Conservation (phyloP, 1,139 yeast genomes). For the Dujonia santamariae region DNA sequence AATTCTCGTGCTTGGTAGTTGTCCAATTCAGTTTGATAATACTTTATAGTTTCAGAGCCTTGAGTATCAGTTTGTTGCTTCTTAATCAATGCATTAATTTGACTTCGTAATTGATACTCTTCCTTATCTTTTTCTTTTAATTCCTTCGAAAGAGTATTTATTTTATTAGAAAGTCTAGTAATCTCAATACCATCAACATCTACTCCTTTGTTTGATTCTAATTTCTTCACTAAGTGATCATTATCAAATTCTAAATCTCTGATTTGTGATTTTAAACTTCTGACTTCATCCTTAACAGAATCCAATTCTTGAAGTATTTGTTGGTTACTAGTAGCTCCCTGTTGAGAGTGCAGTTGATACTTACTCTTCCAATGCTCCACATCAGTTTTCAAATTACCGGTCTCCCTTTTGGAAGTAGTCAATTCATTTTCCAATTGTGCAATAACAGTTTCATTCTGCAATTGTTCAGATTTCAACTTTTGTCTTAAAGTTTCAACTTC, state of each 20-base stretch:
- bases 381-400: constrained; percentile 2
- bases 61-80: constrained; percentile 5
- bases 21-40: constrained; percentile 20
- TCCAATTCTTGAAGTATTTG: constrained; percentile 1
- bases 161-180: constrained; percentile 10
- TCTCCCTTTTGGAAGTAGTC: constrained; percentile 1
- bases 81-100: constrained; percentile 21
- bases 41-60: constrained; percentile 11
- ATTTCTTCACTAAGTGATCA: not conserved
- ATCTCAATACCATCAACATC: constrained; percentile 5
- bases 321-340: constrained; percentile 8
- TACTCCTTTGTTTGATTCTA: not conserved
- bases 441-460: not conserved
- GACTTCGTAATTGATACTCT: constrained; percentile 20
- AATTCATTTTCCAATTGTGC: not conserved
- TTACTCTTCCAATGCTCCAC: constrained; percentile 8
- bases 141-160: constrained; percentile 15
- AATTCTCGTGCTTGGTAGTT: constrained; percentile 16
- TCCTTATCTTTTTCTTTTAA: constrained; percentile 21
- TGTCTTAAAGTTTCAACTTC: not conserved
- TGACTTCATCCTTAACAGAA: constrained; percentile 5
- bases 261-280: constrained; percentile 2
- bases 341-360: constrained; percentile 13
- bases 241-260: constrained; percentile 5
- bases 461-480: not conserved